Evolutionary conservation across 2,329 filamentous ascomycete genomes (phyloP).

Genomic region (Phyllosticta ampelicida): DNA sequence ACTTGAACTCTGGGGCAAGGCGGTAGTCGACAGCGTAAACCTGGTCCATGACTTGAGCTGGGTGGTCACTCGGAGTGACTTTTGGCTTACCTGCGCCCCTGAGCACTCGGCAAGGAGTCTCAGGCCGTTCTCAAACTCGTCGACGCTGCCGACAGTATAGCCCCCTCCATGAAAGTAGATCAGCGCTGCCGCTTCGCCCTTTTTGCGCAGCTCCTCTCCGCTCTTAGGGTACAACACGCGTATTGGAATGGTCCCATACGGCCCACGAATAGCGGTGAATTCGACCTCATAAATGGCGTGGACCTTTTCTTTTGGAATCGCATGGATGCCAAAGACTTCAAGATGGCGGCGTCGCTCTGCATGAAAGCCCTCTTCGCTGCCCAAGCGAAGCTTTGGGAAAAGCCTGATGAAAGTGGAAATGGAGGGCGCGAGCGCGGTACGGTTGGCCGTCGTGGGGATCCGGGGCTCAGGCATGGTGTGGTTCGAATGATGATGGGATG

Average conservation of each 20-base stretch:
- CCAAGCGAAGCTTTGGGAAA: conserved; percentile 17
- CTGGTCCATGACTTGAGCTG: conserved; percentile 2
- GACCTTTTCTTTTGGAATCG: conserved; percentile 15
- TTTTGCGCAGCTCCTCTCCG: conserved; percentile 7
- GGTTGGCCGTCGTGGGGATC: neutral
- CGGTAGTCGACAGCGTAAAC: conserved; percentile 26
- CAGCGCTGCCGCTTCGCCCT: conserved; percentile 15
- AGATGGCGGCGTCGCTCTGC: conserved; percentile 17
- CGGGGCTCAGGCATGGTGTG: neutral
- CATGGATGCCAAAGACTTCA: conserved; percentile 24
- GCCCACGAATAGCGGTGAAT: conserved; percentile 23
- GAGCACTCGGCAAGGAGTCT: conserved; percentile 22
- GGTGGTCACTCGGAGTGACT: neutral
- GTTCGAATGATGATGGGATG: neutral
- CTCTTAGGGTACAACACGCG: conserved; percentile 23
- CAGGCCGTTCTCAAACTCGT: conserved; percentile 30
- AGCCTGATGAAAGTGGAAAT: conserved; percentile 15
- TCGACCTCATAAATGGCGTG: conserved; percentile 22
- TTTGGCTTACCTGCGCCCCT: conserved; percentile 7
- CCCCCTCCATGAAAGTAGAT: conserved; percentile 30
- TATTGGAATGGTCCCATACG: conserved; percentile 25
- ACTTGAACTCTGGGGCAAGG: conserved; percentile 24
- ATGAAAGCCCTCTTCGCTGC: conserved; percentile 17
- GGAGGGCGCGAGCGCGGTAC: conserved; percentile 6
- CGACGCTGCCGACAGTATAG: conserved; percentile 27